phyloP scores from a whole-genome alignment of 129 eudicot genomes.

The Kitagawia praeruptora region DNA sequence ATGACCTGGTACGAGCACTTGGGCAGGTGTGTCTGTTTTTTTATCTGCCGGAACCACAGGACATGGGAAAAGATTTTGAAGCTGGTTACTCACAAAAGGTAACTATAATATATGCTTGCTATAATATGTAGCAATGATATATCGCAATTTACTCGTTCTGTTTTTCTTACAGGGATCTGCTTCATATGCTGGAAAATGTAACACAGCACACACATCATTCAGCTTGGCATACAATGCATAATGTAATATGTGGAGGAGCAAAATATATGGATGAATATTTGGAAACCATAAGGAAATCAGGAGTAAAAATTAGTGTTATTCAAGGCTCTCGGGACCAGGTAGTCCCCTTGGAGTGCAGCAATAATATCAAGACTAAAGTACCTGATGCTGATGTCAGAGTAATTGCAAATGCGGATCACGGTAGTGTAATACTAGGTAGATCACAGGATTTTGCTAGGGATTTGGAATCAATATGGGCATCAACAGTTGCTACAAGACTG shows the following conservation, averaged over 20 bases:
- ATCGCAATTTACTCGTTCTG: background rate
- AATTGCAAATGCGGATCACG: slow-evolving; percentile 47
- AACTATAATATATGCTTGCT: background rate
- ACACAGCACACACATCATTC: slow-evolving; percentile 84
- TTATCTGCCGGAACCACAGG: slow-evolving; percentile 61
- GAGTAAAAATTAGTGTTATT: slow-evolving; percentile 31
- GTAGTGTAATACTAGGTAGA: slow-evolving; percentile 44
- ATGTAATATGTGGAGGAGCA: slow-evolving; percentile 75
- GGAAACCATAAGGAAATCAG: slow-evolving; percentile 26
- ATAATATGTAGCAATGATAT: background rate
- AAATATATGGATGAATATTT: slow-evolving; percentile 51
- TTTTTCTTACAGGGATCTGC: slow-evolving; percentile 43
- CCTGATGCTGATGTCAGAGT: slow-evolving; percentile 48
- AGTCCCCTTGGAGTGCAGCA: slow-evolving; percentile 72
- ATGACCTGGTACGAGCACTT: slow-evolving; percentile 94
- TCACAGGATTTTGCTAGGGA: slow-evolving; percentile 41
- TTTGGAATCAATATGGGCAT: slow-evolving; percentile 48
- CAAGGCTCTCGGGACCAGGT: slow-evolving; percentile 63
- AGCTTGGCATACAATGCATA: slow-evolving; percentile 97
- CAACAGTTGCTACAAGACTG: slow-evolving; percentile 11
- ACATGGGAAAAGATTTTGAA: slow-evolving; percentile 57
- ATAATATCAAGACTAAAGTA: slow-evolving; percentile 45
- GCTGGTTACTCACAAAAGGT: slow-evolving; percentile 55
- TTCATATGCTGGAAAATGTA: slow-evolving; percentile 31
- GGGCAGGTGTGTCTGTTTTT: slow-evolving; percentile 65